Evolutionary conservation across 176 grass and related monocot genomes (phyloP), one percentile per base, ranked within the genome.

Genomic region (Oryza officinalis): DNA sequence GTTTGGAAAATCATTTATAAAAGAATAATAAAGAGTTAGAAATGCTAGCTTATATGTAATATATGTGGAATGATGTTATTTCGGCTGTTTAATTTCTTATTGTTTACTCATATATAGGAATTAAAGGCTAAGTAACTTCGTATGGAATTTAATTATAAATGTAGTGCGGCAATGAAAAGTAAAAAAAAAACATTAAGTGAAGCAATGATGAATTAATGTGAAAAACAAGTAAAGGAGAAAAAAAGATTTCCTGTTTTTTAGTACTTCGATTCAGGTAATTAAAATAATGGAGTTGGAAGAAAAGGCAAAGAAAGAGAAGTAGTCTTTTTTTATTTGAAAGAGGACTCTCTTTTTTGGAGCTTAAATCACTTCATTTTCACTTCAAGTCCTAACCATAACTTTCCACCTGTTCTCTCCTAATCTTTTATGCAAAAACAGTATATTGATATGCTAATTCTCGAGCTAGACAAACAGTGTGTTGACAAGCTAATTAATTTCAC

Each of bases 371-470:
- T 35, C 33, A 35, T 35, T 35, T 35, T 81, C 63, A 77, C 78
- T 85, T 75, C 50, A 89, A 81, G 82, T 47, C 43, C 71, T 64
- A 31, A 52, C 2, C 30, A 46, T 64, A 54, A 23, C 40, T 74
- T 65, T 6, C 14, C 54, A 31, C 31, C 52, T 43, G 70, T 54
- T 71, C 25, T 75, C 47, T 64, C 64, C 38, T 75, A 30, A 50
- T 25, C 28, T 50, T 37, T 40, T 65, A 57, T 78, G 32, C 5
- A 10, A 32, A 79, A 84, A 74, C 22, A 85, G 28, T 76, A 40
- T 20, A 52, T 4, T 76, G 38, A 71, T 74, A 81, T 32, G 52
- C 83, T 81, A 27, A 57, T 81, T 83, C 75, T 75, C 43, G 25
- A 14, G 65, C 45, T 68, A 64, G 45, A 15, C 15, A 1, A 76